Base-by-base conservation (phyloP, 2,329 filamentous ascomycete species). In the Stagonosporopsis rhizophila region DNA sequence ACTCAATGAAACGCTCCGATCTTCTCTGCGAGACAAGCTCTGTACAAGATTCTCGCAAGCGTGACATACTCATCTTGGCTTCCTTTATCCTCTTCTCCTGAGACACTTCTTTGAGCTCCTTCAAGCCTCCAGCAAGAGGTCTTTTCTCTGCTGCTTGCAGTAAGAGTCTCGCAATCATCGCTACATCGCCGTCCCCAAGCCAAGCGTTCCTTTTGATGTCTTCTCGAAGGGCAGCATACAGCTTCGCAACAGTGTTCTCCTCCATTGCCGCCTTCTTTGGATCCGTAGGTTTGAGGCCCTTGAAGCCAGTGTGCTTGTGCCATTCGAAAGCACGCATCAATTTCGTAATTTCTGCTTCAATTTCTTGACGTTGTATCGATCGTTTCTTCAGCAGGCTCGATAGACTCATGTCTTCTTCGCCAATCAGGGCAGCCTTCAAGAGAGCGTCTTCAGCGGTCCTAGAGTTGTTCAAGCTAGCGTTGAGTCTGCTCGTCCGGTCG, bases 401-500 rank as follows among this genome's bases (percentile, higher is more conserved):
- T 2, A 73, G 52, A 1, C 61, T 64, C 7, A 64, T 67, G 9
- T 50, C 49, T 1, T 58, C 60, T 9, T 54, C 39, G 1, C 39
- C 68, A 6, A 61, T 17, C 20, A 73, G 44, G 69, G 60, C 81
- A 64, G 67, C 59, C 44, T 81, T 84, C 0, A 84, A 66, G n/a
- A 87, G 70, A 0, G 82, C 83, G 57, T 85, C 82, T 63, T 85
- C 82, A 0, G 80, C 78, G 2, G 77, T 78, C 2, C 70, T 61
- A 11, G 79, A 81, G 11, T 73, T 76, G n/a, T 75, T 74, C 6
- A 85, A 68, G 11, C 80, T 79, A 6, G 78, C 72, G 28, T 80
- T 78, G 4, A 86, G 59, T 2, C 80, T 73, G 8, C 64, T 66
- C 5, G 66, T 66, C 12, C 75, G 69, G 40, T 81, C 78, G 1